Base-by-base conservation (phyloP, 768 basidiomycete genomes). In the Tulasnella sp. region DNA sequence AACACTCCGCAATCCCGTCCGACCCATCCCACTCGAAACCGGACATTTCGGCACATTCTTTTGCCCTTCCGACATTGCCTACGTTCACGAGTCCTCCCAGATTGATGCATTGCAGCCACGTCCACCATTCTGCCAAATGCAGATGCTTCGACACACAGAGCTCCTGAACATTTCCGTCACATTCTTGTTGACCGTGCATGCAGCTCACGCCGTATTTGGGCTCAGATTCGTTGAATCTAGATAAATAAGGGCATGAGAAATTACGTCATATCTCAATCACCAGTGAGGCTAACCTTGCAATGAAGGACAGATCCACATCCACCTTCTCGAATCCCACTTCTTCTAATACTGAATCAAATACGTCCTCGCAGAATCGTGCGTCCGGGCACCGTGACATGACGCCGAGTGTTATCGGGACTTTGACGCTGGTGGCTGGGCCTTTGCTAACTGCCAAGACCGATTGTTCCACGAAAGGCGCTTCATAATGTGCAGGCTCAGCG, bases 121-220 rank as follows among this genome's bases (percentile, higher is more conserved):
- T 72, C 91, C 90, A 94, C 86, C 88, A 91, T 21, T 73, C 73
- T n/a, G 70, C 64, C 42, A 73, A 82, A 81, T 56, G 66, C 51
- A 47, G 61, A 50, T 19, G 64, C 55, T 54, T 65, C 61, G 13
- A 19, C 9, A 72, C 85, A 70, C 94, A 97, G 26, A 96, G 76
- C 68, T 96, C 84, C 61, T 96, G 87, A 17, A 91, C 81, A 72
- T 95, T 92, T 44, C 88, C 93, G 13, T 81, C 81, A 67, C 93
- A 96, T 71, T 97, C 93, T 54, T 77, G 70, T 3, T 73, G 73
- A 17, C 91, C 92, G 67, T 95, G 92, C 75, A 78, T 77, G 72
- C 93, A 96, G 32, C 73, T 78, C 29, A 86, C 80, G n/a, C 91
- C 91, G 67, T 84, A 89, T 50, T 75, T 74, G n/a, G 79, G 72